Evolutionary conservation across 164 flowering plant species (phyloP).

Genomic region (Pachysandra terminalis): DNA sequence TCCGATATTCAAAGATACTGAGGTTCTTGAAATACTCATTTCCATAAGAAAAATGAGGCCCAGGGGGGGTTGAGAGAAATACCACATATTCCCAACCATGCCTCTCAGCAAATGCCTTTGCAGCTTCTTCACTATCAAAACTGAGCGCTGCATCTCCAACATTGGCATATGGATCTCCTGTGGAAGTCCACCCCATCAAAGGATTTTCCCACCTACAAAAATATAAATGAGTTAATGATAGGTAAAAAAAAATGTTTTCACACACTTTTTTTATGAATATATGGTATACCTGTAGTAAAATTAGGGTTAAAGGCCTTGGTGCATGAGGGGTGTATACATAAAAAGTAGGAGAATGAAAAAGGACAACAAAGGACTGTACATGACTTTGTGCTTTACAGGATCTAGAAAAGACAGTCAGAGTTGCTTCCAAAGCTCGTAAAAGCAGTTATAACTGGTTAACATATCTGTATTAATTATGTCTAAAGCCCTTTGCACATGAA

Average conservation of each 20-base stretch:
- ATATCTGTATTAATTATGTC: no score
- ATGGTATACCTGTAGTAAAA: no score
- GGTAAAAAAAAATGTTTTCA: neutral
- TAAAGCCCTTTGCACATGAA: no score
- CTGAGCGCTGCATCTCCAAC: conserved; percentile 82
- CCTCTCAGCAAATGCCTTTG: conserved; percentile 73
- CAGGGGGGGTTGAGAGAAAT: conserved; percentile 10
- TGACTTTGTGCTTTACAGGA: no score
- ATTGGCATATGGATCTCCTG: conserved; percentile 97
- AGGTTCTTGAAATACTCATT: neutral
- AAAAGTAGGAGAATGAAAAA: no score
- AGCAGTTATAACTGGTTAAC: no score
- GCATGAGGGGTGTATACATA: no score
- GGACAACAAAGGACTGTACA: no score
- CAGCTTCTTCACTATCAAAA: conserved; percentile 86
- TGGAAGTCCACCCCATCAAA: conserved; percentile 99
- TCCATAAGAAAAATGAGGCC: neutral
- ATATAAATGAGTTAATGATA: neutral
- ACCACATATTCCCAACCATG: conserved; percentile 98
- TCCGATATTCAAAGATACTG: neutral
- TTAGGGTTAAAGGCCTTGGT: no score
- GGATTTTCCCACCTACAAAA: conserved; percentile 94
- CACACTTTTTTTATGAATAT: no score
- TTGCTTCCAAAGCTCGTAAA: no score
- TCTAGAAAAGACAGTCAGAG: no score